Evolutionary conservation across 495 filamentous ascomycete species (phyloP), one percentile per base, ranked within the genome.

Genomic region (Niebla homalea): DNA sequence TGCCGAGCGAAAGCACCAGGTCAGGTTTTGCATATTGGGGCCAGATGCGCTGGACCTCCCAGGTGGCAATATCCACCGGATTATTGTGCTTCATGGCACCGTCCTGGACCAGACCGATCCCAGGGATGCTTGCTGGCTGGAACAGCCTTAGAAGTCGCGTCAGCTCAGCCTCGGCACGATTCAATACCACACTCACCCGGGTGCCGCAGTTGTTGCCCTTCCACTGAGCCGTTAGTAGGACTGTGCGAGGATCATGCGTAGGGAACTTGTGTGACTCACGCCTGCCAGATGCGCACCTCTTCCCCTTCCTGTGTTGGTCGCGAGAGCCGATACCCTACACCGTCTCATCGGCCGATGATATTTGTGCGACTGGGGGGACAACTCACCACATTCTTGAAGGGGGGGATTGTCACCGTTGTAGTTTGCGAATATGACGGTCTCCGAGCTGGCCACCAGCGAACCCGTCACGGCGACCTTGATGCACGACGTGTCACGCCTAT

Each of bases 51-150:
- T 20, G 40, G 25, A 50, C 46, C 48, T 69, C 65, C 56, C 54
- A 56, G 16, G 62, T 40, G 20, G 62, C 62, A 20, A 69, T 43
- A 29, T 65, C 57, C 21, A 64, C 45, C 0, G 60, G 63, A 47
- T 66, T 65, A 39, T 66, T 67, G 36, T 67, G 56, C 18, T 48
- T 26, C 7, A 26, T 26, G 7, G 7, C 7, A 26, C 25, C 7
- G 7, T 26, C 25, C 7, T 26, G 7, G 7, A 26, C 25, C 4
- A 26, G 7, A 26, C 7, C 7, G 7, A 26, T 26, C 25, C 25
- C 7, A 4, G 7, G 25, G 25, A 26, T 26, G 7, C n/a, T n/a
- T n/a, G n/a, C n/a, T n/a, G n/a, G n/a, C n/a, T n/a, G n/a, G n/a
- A n/a, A n/a, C n/a, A n/a, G n/a, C 7, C 7, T 26, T 26, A 4